Percentiles rank a stretch among this genome's conserved stretches.
Evolutionary conservation across 345 rosid genomes (phyloP).

Genomic region (Fremontodendron californicum): DNA sequence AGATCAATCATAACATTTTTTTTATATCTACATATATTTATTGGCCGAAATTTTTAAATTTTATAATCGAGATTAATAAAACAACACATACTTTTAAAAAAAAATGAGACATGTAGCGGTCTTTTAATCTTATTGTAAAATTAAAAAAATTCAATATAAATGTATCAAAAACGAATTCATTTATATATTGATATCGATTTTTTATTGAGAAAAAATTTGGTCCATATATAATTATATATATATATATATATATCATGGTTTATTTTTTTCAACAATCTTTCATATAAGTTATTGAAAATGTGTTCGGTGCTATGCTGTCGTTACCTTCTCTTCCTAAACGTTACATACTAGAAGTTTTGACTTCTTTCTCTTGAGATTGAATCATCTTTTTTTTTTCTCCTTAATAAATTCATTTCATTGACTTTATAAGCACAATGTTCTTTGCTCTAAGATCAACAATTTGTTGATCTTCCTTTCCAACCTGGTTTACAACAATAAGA

Average conservation of each 20-base stretch:
- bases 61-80: background rate
- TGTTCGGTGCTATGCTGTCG: background rate
- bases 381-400: background rate
- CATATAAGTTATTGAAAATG: background rate
- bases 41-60: background rate
- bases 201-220: background rate
- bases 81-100: background rate
- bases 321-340: background rate
- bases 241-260: background rate
- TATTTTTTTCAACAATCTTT: background rate
- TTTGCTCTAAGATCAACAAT: background rate
- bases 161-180: too few relatives aligned
- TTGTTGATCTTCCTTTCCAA: background rate
- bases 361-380: background rate
- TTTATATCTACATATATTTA: background rate
- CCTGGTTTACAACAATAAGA: background rate
- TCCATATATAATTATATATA: background rate
- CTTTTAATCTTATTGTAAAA: too few relatives aligned
- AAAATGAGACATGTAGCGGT: background rate
- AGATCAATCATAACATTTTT: background rate
- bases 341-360: background rate
- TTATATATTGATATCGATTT: background rate
- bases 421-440: background rate
- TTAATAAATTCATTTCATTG: constrained; percentile 1
- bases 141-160: too few relatives aligned